Evolutionary conservation across 148 eudicot genomes (phyloP).

Genomic region (Dysphania ambrosioides): DNA sequence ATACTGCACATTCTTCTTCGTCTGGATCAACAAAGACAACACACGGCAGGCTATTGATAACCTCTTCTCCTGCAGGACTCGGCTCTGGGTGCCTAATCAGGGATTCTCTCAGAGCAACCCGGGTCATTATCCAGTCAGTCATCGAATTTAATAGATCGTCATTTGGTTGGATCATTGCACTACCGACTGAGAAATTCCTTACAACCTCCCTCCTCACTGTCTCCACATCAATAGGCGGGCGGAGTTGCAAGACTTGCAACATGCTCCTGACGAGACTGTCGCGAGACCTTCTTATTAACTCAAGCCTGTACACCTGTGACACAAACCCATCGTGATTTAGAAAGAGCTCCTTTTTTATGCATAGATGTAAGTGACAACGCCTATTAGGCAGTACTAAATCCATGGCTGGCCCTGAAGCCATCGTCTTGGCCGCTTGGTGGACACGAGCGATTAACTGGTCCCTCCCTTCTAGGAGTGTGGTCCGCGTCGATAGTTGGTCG

Average conservation of each 20-base stretch:
- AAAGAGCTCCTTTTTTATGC: not conserved
- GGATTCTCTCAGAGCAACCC: not conserved
- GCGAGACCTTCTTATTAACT: not conserved
- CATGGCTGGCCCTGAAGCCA: not conserved
- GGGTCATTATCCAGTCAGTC: not conserved
- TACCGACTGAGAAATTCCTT: not conserved
- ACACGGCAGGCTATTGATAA: too few relatives aligned
- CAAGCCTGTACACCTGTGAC: not conserved
- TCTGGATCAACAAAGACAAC: too few relatives aligned
- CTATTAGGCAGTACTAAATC: too few relatives aligned
- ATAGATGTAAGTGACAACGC: not conserved
- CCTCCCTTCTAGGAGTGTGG: not conserved
- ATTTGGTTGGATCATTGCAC: not conserved
- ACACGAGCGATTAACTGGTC: not conserved
- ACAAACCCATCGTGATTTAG: conserved; percentile 4
- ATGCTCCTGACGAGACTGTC: not conserved
- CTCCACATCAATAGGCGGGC: not conserved
- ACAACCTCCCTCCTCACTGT: not conserved
- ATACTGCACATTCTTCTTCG: too few relatives aligned
- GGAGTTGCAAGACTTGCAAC: not conserved
- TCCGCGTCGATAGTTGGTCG: not conserved
- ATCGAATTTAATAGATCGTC: not conserved
- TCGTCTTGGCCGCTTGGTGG: not conserved
- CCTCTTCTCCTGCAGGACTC: too few relatives aligned
- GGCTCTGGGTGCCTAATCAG: too few relatives aligned